Base-by-base conservation (phyloP, 352 stramenopile genomes). In the Peronospora farinosa region DNA sequence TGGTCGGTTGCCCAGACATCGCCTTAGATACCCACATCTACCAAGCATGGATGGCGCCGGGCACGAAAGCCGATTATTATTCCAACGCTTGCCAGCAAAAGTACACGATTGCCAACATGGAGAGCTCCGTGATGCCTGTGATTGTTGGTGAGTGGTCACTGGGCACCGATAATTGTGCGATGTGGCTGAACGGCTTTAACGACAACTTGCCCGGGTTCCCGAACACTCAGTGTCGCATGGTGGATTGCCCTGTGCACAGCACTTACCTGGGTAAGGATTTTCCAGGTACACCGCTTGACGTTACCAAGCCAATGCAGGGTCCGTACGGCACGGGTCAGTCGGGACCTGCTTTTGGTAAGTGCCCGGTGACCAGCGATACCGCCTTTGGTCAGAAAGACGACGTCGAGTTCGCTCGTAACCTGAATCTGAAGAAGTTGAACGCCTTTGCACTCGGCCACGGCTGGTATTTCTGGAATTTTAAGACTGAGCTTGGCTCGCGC, bases 1-100 rank as follows among this genome's bases (percentile, higher is more conserved):
- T 87, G 67, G 66, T 67, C 42, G 60, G 65, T 2, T 97, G 90
- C 60, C 87, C 88, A 7, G 90, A 97, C 54, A 90, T 96, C 56
- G 90, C 87, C 7, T 60, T 98, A 12, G 93, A 98, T 63, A 97
- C 90, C 23, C 93, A 98, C 67, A 96, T 97, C 48, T 98, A 98
- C 65, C 91, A 98, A 65, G 82, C 79, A 33, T 85, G 77, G 72
- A 83, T 80, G 53, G 72, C 68, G 33, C 75, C 75, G 0, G 67
- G 70, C 30, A 84, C 73, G 23, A 47, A 68, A 51, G 71, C 74
- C 32, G 77, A 82, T 47, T 97, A 96, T 45, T 96, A 87, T 55
- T 73, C 73, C 11, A 91, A 96, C 67, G 86, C 88, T 7, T 96
- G 88, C 59, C 63, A 77, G 50, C 76, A 95, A 57, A 96, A 96